Percentiles rank a stretch among this genome's conserved stretches.
Evolutionary conservation across 78 protist species (phyloP).

Genomic region (Guillardia theta): DNA sequence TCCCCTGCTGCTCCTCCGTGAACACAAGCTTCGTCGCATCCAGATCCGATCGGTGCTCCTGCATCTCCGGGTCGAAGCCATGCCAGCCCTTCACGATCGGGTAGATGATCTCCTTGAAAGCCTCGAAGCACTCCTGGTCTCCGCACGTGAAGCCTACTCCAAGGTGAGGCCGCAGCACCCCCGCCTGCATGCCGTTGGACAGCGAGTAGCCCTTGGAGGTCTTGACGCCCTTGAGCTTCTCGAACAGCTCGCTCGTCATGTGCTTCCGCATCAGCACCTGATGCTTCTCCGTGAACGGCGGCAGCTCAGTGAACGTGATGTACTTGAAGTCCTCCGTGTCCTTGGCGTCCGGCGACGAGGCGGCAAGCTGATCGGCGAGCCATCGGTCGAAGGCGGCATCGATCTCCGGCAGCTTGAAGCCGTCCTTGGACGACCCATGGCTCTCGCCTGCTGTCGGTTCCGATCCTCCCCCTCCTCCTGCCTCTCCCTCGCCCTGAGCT

Average conservation of each 20-base stretch:
- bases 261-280: neutral
- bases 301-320: neutral
- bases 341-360: neutral
- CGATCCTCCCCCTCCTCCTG: too few relatives aligned
- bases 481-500: too few relatives aligned
- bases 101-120: slow-evolving; percentile 23
- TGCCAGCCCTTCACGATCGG: slow-evolving; percentile 13
- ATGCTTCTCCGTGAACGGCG: neutral
- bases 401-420: neutral
- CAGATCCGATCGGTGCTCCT: slow-evolving; percentile 12
- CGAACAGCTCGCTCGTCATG: neutral
- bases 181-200: slow-evolving; percentile 14
- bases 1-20: neutral
- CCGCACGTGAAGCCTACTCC: slow-evolving; percentile 38
- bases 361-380: neutral
- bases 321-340: slow-evolving; percentile 3
- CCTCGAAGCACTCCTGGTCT: slow-evolving; percentile 50
- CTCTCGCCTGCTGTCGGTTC: too few relatives aligned
- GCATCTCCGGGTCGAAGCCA: neutral
- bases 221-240: neutral
- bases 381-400: neutral
- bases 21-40: neutral
- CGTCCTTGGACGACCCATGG: too few relatives aligned
- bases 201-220: neutral
- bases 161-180: neutral